Evolutionary conservation across 192 early-diverging fungal genomes (phyloP).

Genomic region (Phlyctochytrium bullatum): DNA sequence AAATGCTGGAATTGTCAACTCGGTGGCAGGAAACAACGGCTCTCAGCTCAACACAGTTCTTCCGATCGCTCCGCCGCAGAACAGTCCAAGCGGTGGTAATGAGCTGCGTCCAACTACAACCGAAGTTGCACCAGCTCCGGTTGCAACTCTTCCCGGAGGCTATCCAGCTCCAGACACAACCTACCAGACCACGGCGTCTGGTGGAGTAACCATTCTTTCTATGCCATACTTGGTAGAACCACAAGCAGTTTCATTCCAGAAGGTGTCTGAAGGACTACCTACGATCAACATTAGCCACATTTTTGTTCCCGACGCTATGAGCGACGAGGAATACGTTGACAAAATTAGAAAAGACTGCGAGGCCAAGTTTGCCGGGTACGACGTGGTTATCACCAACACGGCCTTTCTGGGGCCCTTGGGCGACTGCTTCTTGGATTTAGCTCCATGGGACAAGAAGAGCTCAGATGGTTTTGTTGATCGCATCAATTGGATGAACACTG

Average conservation of each 20-base stretch:
- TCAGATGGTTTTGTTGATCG: conserved; percentile 20
- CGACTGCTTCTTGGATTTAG: conserved; percentile 41
- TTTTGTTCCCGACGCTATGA: conserved; percentile 12
- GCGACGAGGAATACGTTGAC: conserved; percentile 30
- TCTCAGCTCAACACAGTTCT: no score
- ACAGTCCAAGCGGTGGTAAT: no score
- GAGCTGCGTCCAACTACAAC: no score
- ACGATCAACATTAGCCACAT: conserved; percentile 24
- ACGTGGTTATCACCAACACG: conserved; percentile 37
- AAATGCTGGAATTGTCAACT: no score
- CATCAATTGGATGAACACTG: conserved; percentile 23
- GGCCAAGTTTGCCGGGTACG: conserved; percentile 20
- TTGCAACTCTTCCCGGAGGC: conserved; percentile 3
- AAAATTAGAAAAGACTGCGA: conserved; percentile 33
- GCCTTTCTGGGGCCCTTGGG: conserved; percentile 27
- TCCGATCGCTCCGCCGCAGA: no score
- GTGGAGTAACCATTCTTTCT: conserved; percentile 30
- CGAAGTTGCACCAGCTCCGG: no score
- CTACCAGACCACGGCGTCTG: conserved; percentile 26
- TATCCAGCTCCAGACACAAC: conserved; percentile 23
- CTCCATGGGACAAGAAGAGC: conserved; percentile 31
- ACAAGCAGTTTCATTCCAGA: conserved; percentile 13
- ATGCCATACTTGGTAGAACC: conserved; percentile 13
- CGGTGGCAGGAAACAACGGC: no score
- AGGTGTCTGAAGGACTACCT: conserved; percentile 8